Evolutionary conservation across 805 yeast genomes (phyloP), one percentile per base, ranked within the genome.

Genomic region (Candida michaelii): DNA sequence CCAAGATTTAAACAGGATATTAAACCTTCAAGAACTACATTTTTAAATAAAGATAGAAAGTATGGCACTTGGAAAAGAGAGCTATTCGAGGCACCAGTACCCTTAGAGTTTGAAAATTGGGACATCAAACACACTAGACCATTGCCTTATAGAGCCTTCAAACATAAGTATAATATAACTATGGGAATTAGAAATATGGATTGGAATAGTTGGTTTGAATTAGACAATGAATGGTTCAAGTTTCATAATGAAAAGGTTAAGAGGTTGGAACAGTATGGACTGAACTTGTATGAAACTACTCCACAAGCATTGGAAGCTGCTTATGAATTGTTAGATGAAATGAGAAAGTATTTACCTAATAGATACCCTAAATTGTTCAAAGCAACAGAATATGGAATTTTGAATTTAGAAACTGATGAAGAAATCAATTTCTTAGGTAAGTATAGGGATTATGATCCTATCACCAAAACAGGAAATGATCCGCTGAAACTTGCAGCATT

Each of bases 141-240:
- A 1, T 54, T 77, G 27, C 82, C 85, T n/a, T 80, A 80, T 53
- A 65, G 86, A 36, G 85, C 88, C 0, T 83, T 82, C 63, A 80
- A 73, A 54, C 83, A 79, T 58, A 79, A 76, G 45, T 82, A 82
- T 55, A 73, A 65, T 50, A 73, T 82, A 37, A 82, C 83, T 17
- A 82, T 82, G 89, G 89, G 88, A 5, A 81, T 82, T 32, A 64
- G 88, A 48, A 65, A 65, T 44, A 75, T 81, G 83, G 77, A 79
- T 37, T 76, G 75, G 72, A 64, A 76, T 41, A 67, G 66, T 38
- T 82, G 89, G 89, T 76, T 82, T 47, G 83, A 82, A 54, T 65
- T 83, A 44, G 88, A 82, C 57, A 80, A 78, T 46, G 82, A 82
- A 60, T 83, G 85, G 84, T 49, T 52, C 40, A 73, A 73, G 46